phyloP scores from a whole-genome alignment of 1,139 yeast genomes.

The Fermentozyma sake region DNA sequence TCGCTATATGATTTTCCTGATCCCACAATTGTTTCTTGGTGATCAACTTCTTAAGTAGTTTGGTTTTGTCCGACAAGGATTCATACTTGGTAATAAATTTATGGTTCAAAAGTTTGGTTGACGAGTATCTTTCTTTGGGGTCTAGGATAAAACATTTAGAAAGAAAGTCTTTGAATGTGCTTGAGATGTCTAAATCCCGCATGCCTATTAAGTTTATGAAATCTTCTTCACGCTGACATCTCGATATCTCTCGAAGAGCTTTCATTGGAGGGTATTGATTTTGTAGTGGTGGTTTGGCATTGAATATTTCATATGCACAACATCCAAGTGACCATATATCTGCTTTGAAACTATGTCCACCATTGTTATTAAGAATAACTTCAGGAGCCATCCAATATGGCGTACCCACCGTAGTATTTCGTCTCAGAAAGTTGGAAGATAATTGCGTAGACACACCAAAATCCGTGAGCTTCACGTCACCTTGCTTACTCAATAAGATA shows the following conservation, averaged over 20 bases:
- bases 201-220: constrained; percentile 30
- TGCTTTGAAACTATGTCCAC: constrained; percentile 81
- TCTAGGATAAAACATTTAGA: constrained; percentile 59
- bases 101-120: constrained; percentile 55
- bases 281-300: constrained; percentile 79
- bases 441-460: constrained; percentile 97
- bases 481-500: constrained; percentile 58
- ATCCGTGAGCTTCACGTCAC: constrained; percentile 90
- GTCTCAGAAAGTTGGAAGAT: constrained; percentile 67
- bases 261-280: constrained; percentile 71
- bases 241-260: constrained; percentile 53
- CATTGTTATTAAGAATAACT: constrained; percentile 70
- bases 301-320: constrained; percentile 78
- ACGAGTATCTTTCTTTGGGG: constrained; percentile 56
- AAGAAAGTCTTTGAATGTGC: constrained; percentile 52
- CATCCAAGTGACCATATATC: constrained; percentile 97
- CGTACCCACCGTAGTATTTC: constrained; percentile 97
- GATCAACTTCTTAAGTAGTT: constrained; percentile 28
- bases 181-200: constrained; percentile 19
- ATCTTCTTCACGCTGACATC: constrained; percentile 29
- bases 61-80: constrained; percentile 11
- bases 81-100: constrained; percentile 43
- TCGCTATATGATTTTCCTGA: constrained; percentile 33
- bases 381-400: constrained; percentile 99
- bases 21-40: constrained; percentile 40